phyloP scores from a whole-genome alignment of 2,329 filamentous ascomycete genomes.

The Sarocladium kiliense region DNA sequence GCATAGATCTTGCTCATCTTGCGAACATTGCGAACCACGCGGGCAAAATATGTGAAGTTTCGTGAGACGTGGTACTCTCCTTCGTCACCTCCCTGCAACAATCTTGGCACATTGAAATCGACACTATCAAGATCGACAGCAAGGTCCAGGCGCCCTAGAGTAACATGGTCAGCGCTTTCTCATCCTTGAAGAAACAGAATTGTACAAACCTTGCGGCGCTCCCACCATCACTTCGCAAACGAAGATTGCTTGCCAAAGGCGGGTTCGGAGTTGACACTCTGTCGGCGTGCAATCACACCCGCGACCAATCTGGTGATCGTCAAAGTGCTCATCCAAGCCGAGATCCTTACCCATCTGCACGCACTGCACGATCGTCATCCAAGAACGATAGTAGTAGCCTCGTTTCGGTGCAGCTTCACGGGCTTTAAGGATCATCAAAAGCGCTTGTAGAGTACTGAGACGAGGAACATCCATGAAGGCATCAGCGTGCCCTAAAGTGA shows the following conservation, averaged over 20 bases:
- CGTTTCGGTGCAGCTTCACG: slow-evolving; percentile 87
- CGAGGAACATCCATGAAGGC: slow-evolving; percentile 90
- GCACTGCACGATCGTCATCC: slow-evolving; percentile 91
- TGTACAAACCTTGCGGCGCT: slow-evolving; percentile 70
- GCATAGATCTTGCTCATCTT: slow-evolving; percentile 71
- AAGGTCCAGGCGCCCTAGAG: slow-evolving; percentile 70
- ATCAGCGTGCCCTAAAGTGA: slow-evolving; percentile 69
- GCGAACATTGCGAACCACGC: slow-evolving; percentile 72
- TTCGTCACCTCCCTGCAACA: slow-evolving; percentile 63
- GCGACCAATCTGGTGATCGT: slow-evolving; percentile 67
- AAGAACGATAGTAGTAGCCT: slow-evolving; percentile 94
- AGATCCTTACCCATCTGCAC: slow-evolving; percentile 92
- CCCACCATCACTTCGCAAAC: slow-evolving; percentile 89
- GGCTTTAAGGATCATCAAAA: slow-evolving; percentile 84
- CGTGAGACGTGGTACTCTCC: slow-evolving; percentile 73
- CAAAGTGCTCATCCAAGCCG: slow-evolving; percentile 80
- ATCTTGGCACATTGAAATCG: slow-evolving; percentile 63
- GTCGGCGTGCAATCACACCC: slow-evolving; percentile 62
- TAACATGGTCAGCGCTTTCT: slow-evolving; percentile 12
- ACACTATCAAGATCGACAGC: slow-evolving; percentile 70
- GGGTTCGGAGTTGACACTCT: slow-evolving; percentile 79
- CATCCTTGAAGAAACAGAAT: neutral
- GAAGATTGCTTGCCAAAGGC: slow-evolving; percentile 87
- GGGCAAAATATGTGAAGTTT: slow-evolving; percentile 77
- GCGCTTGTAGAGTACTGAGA: slow-evolving; percentile 84